A percentile compares a stretch with the other conserved stretches of the same genome.
These are phyloP conservation scores for Alternaria brassicicola DNA, from an alignment of 2,329 filamentous ascomycete genomes.

Conservation along the genomic window DNA sequence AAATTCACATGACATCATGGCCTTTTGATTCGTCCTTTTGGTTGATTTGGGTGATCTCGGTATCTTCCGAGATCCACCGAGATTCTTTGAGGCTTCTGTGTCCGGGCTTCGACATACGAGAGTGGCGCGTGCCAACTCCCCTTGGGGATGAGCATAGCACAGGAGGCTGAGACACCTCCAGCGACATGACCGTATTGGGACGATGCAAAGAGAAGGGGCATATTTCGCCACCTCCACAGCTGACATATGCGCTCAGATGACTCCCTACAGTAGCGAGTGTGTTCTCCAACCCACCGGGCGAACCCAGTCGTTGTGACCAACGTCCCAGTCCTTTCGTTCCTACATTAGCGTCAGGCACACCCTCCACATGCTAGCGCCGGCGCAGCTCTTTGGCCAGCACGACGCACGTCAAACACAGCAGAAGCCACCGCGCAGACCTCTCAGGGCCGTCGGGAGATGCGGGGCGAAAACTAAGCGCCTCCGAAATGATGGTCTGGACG, in stretches of 20 bases:
- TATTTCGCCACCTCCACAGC: not conserved
- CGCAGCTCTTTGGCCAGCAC: slow-evolving; percentile 1
- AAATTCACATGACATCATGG: slow-evolving; percentile 11
- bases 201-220: not conserved
- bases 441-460: slow-evolving; percentile 15
- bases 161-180: slow-evolving; percentile 3
- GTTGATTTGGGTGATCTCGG: slow-evolving; percentile 12
- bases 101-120: not conserved
- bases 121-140: not conserved
- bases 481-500: slow-evolving; percentile 10
- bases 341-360: slow-evolving; percentile 26
- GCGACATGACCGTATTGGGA: slow-evolving; percentile 1
- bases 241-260: not conserved
- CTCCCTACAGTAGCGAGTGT: not conserved
- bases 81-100: not conserved
- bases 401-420: slow-evolving; percentile 10
- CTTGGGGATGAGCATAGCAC: not conserved
- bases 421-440: slow-evolving; percentile 13
- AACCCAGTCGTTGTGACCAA: slow-evolving; percentile 8
- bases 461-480: slow-evolving; percentile 14
- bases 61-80: slow-evolving; percentile 4
- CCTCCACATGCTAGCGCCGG: slow-evolving; percentile 14
- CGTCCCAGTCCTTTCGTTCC: slow-evolving; percentile 17
- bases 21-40: slow-evolving; percentile 16
- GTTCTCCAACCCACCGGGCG: slow-evolving; percentile 3